These are phyloP conservation scores for Venturia nashicola DNA, from an alignment of 2,329 filamentous ascomycete species.

Conservation along the genomic window DNA sequence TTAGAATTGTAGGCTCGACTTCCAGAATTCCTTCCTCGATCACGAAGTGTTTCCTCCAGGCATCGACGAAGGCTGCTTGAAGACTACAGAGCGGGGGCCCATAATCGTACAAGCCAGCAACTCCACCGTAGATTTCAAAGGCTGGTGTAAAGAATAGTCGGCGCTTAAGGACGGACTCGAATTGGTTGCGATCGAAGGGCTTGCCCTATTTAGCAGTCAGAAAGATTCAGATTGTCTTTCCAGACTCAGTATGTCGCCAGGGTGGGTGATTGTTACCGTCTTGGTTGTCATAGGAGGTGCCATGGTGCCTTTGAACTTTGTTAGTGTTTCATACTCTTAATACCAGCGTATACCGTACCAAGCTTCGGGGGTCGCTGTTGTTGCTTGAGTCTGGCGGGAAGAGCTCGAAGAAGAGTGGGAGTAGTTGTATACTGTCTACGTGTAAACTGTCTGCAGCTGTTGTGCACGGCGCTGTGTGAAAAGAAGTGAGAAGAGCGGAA, in stretches of 20 bases:
- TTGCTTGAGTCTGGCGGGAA: not conserved
- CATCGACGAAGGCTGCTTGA: constrained; percentile 75
- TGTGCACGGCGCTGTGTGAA: constrained; percentile 4
- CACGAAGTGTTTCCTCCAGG: constrained; percentile 89
- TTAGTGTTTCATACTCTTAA: not conserved
- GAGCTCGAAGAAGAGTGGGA: not conserved
- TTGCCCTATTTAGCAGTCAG: constrained; percentile 47
- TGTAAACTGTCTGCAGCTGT: not conserved
- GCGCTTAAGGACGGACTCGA: constrained; percentile 78
- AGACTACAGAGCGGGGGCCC: constrained; percentile 79
- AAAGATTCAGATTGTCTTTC: not conserved
- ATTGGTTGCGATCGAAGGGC: constrained; percentile 67
- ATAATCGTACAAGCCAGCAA: constrained; percentile 68
- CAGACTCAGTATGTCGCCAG: not conserved
- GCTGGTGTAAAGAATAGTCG: constrained; percentile 47
- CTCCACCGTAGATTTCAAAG: constrained; percentile 89
- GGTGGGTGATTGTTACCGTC: constrained; percentile 28
- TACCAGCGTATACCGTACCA: not conserved
- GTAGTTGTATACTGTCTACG: not conserved
- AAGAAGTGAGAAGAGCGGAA: not conserved
- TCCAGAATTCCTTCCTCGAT: constrained; percentile 92
- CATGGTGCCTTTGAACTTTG: not conserved
- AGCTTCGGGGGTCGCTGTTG: not conserved
- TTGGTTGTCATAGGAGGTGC: constrained; percentile 45
- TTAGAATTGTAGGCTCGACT: constrained; percentile 88